Evolutionary conservation across 2,329 filamentous ascomycete species (phyloP).

Genomic region (Calonectria pseudoturangicola): DNA sequence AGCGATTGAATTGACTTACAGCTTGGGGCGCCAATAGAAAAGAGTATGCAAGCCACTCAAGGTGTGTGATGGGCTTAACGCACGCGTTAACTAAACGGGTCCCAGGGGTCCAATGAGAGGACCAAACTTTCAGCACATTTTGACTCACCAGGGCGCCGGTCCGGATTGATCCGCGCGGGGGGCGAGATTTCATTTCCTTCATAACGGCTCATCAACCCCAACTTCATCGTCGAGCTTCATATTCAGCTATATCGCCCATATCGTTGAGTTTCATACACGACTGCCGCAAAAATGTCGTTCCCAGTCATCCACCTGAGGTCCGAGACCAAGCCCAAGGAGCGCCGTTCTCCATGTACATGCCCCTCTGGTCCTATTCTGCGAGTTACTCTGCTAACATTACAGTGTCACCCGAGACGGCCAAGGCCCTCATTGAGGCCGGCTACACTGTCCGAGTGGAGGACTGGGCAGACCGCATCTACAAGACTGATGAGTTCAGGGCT

Average conservation of each 20-base stretch:
- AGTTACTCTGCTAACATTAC: neutral
- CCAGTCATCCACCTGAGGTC: constrained; percentile 29
- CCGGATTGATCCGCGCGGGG: constrained; percentile 6
- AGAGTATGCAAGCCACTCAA: neutral
- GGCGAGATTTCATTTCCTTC: neutral
- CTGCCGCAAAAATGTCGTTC: constrained; percentile 3
- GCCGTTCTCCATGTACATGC: constrained; percentile 30
- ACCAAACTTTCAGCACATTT: neutral
- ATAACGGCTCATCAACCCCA: neutral
- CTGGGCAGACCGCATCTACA: constrained; percentile 78
- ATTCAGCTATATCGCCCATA: neutral
- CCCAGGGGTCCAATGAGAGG: neutral
- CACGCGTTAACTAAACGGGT: neutral
- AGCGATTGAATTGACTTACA: neutral
- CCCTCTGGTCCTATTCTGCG: neutral
- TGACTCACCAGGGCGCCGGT: constrained; percentile 1
- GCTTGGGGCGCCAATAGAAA: neutral
- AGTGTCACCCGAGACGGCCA: constrained; percentile 53
- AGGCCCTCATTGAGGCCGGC: constrained; percentile 77
- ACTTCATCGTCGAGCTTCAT: neutral
- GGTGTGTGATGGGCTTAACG: neutral
- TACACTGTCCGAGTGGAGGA: constrained; percentile 81
- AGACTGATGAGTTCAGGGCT: constrained; percentile 75
- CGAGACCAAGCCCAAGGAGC: constrained; percentile 33
- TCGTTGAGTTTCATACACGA: neutral